Evolutionary conservation across 2,329 filamentous ascomycete genomes (phyloP), one percentile per base, ranked within the genome.

Genomic region (Cryoendolithus antarcticus): DNA sequence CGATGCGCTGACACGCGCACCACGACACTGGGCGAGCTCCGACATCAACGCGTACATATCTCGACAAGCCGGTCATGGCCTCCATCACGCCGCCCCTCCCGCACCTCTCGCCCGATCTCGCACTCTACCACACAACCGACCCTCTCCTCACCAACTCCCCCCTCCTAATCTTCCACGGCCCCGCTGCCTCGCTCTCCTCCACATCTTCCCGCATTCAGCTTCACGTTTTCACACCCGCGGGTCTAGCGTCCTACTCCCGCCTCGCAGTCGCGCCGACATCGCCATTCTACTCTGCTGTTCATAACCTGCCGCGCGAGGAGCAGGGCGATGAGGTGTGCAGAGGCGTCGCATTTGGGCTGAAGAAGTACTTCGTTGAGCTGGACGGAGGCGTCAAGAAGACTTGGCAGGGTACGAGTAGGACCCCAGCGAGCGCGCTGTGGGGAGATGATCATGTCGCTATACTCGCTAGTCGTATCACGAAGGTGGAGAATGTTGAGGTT

Each of bases 141-240:
- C 77, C 85, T 44, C 69, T 88, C 48, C 79, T 93, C 41, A 80
- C 80, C 62, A 74, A 88, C 64, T 71, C 86, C 46, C 78, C 88
- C 37, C 71, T 96, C 51, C 72, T 96, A 50, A 73, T 95, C 61
- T 95, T 96, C 70, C 85, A 95, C 61, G 89, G 89, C 9, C 77
- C 86, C 10, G 55, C 58, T 4, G 48, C 58, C 19, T 89, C 89
- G 34, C 86, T 88, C 24, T 93, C 86, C 32, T 80, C 84, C 54
- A 93, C 93, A 63, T 89, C 82, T 64, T 95, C 89, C 46, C 82
- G 91, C 61, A 88, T 96, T 50, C 89, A 96, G 66, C 75, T 91
- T 48, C 91, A 96, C 62, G 75, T 98, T 62, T 85, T 93, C 65
- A 84, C 83, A 44, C 78, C 86, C 2, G 88, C 86, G 48, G 91